Base-by-base conservation (phyloP, 2,329 filamentous ascomycete genomes). In the Botrytis porri region DNA sequence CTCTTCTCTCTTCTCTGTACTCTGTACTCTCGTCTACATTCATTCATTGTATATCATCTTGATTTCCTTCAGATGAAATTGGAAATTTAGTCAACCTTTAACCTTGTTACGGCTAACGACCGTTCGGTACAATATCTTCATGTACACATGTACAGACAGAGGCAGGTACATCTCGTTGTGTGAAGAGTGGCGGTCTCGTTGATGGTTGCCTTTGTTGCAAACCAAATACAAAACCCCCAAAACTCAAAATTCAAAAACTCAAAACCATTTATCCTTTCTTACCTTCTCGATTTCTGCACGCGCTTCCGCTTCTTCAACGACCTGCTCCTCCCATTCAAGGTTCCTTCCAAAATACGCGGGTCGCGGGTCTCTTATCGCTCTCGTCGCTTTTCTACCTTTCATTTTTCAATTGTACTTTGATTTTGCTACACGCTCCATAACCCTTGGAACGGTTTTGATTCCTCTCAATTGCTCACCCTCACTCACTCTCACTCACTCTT, bases 361-460 rank as follows among this genome's bases (percentile, higher is more conserved):
- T 57, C n/a, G 48, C 35, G 60, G 60, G 45, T 32, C 35, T 62
- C n/a, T 63, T 25, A 32, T 71, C 25, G 35, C 69, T 45, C n/a
- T 62, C 41, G 32, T 70, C 43, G 10, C 39, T 32, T 63, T 37
- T 63, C 69, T 37, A 35, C 69, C 69, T 71, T 64, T 71, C 69
- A 20, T 71, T 71, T 65, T 29, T 25, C 18, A 43, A 18, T 20
- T 14, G 14, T 41, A 32, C 25, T 32, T 25, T 37, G n/a, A 18
- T 65, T 29, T 71, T 71, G 69, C 69, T 71, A 71, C 69, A 65
- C 69, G 35, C 54, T 51, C 59, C 22, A 54, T 54, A 35, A 66
- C 25, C 16, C 51, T 57, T 29, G 51, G 51, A 29, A 35, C 6
- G 10, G 7, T n/a, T n/a, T 66, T 32, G 32, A 37, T 37, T n/a